Evolutionary conservation across 208 protist species (phyloP).

Genomic region (Jaenimonas drosophilae): DNA sequence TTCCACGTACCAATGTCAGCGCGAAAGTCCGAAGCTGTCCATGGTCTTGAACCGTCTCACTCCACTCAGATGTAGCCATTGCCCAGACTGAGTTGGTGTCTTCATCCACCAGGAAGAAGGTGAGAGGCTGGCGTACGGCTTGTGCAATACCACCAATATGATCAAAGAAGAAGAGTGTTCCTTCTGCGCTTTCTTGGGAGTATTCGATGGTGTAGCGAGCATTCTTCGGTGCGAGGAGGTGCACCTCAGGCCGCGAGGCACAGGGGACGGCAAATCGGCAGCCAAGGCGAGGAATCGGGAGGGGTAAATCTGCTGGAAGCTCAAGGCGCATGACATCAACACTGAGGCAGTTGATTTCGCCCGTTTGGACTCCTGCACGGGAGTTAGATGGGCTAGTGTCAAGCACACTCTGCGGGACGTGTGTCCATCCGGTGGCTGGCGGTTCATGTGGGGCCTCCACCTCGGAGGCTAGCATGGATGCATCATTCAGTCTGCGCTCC

Average conservation of each 20-base stretch:
- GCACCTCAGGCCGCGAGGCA: slow-evolving; percentile 39
- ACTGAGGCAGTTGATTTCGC: slow-evolving; percentile 6
- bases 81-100: slow-evolving; percentile 57
- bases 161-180: slow-evolving; percentile 27
- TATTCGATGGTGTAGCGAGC: slow-evolving; percentile 61
- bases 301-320: slow-evolving; percentile 31
- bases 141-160: slow-evolving; percentile 28
- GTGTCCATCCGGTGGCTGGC: too few species aligned
- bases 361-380: not conserved
- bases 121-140: slow-evolving; percentile 61
- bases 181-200: slow-evolving; percentile 9
- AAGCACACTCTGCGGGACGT: slow-evolving; percentile 12
- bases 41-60: slow-evolving; percentile 27
- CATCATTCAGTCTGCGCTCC: too few species aligned
- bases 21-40: slow-evolving; percentile 22
- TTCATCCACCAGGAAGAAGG: slow-evolving; percentile 73
- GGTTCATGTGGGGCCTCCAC: too few species aligned
- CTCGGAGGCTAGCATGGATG: too few species aligned
- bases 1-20: slow-evolving; percentile 42
- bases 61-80: slow-evolving; percentile 64
- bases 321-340: slow-evolving; percentile 56
- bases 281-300: slow-evolving; percentile 52
- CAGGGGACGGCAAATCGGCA: slow-evolving; percentile 59
- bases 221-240: slow-evolving; percentile 49
- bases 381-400: not conserved